Base-by-base conservation (phyloP, 768 basidiomycete genomes). In the Sarcomyxa edulis region DNA sequence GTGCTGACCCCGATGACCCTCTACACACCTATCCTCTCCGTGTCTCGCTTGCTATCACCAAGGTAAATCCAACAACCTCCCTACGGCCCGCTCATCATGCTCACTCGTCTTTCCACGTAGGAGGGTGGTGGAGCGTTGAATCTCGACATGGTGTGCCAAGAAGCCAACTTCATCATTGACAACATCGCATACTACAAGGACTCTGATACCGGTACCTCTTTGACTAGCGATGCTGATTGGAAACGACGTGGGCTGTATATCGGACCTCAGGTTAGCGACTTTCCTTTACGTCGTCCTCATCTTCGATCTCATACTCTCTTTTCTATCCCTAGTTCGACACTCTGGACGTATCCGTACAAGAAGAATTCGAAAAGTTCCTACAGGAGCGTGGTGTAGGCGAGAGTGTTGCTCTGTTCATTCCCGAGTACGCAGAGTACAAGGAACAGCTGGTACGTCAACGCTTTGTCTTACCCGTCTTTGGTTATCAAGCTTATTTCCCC, bases 151-250 rank as follows among this genome's bases (percentile, higher is more conserved):
- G 66, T 82, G 47, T 78, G 74, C 50, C 85, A 91, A 59, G 84
- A 88, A 23, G 87, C 85, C 30, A 57, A 73, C 18, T 92, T 95
- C 55, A 59, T 84, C n/a, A 69, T 94, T 37, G 93, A 96, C 59
- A 95, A 90, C 61, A 76, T 94, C 45, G 78, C 93, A 2, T 92
- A 71, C 69, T 97, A 95, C 63, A 58, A 68, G 1, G 87, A 92
- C 48, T 64, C 69, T 21, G 72, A 77, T 52, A 49, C 87, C 9
- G 92, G 81, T 9, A 81, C 77, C 10, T 85, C 84, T 6, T 61
- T 88, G 49, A 88, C 80, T 9, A 82, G 88, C 6, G 92, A 98
- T 47, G 84, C 87, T 6, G 93, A 97, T 65, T 97, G 89, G 91
- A 86, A 84, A 58, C 79, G 94, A 32, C 77, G 93, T 14, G 91